These are phyloP conservation scores for Halophytophthora polymorphica DNA, from an alignment of 352 stramenopile genomes.

Conservation along the genomic window DNA sequence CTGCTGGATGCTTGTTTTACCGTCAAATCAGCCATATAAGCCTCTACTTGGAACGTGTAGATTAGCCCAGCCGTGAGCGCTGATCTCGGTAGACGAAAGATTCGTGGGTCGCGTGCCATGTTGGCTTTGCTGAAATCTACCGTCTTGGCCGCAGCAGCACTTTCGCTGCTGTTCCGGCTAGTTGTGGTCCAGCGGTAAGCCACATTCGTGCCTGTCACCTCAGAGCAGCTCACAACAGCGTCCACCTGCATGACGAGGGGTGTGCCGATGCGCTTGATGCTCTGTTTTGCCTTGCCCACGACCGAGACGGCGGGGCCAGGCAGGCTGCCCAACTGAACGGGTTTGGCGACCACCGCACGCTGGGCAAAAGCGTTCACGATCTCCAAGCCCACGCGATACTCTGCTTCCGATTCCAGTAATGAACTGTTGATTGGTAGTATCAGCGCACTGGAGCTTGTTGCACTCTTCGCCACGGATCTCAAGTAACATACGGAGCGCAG, in stretches of 20 bases:
- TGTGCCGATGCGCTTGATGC: slow-evolving; percentile 32
- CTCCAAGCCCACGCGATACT: slow-evolving; percentile 47
- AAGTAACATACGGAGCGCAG: slow-evolving; percentile 54
- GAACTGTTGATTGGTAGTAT: slow-evolving; percentile 46
- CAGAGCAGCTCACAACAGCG: slow-evolving; percentile 41
- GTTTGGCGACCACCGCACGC: slow-evolving; percentile 17
- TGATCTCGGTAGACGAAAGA: slow-evolving; percentile 46
- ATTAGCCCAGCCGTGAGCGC: slow-evolving; percentile 32
- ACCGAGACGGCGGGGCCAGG: slow-evolving; percentile 50
- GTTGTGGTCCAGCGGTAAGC: slow-evolving; percentile 49
- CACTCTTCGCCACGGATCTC: slow-evolving; percentile 25
- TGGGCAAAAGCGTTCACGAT: slow-evolving; percentile 64
- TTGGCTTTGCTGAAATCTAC: slow-evolving; percentile 49
- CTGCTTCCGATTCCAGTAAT: slow-evolving; percentile 28
- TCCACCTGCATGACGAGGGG: slow-evolving; percentile 44
- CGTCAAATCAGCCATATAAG: slow-evolving; percentile 29
- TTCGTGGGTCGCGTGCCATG: slow-evolving; percentile 52
- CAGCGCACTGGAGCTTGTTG: slow-evolving; percentile 17
- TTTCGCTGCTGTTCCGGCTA: slow-evolving; percentile 9
- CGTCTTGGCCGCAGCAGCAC: slow-evolving; percentile 2
- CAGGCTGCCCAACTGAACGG: slow-evolving; percentile 32
- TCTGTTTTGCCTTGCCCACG: slow-evolving; percentile 35
- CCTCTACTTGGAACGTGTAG: slow-evolving; percentile 61
- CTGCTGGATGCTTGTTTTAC: slow-evolving; percentile 23
- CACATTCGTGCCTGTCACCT: slow-evolving; percentile 29